Evolutionary conservation across 768 basidiomycete species (phyloP).

Genomic region (Auricularia auricula-judae): DNA sequence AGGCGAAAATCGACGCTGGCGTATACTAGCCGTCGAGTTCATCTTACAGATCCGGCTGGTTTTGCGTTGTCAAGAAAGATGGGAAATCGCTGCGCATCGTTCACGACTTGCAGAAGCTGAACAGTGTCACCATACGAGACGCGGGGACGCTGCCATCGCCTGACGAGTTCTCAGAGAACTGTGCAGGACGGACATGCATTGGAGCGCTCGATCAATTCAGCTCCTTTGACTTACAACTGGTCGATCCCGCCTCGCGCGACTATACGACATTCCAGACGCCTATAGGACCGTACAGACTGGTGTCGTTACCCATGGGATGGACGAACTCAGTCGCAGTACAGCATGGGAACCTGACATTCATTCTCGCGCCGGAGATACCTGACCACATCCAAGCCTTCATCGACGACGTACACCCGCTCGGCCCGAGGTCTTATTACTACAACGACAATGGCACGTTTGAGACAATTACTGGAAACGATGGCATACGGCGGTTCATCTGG

Average conservation of each 20-base stretch:
- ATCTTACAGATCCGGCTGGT: constrained; percentile 30
- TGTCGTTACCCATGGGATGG: constrained; percentile 29
- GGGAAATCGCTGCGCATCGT: constrained; percentile 24
- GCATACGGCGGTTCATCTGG: constrained; percentile 28
- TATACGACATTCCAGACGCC: constrained; percentile 32
- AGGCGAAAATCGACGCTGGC: constrained; percentile 25
- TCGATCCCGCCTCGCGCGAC: constrained; percentile 22
- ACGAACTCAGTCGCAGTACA: constrained; percentile 31
- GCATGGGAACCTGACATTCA: constrained; percentile 27
- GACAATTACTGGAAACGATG: constrained; percentile 24
- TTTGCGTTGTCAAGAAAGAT: constrained; percentile 15
- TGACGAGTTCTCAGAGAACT: constrained; percentile 23
- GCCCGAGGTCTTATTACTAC: constrained; percentile 22
- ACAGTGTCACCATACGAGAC: constrained; percentile 16
- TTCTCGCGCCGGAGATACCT: constrained; percentile 30
- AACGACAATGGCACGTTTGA: constrained; percentile 18
- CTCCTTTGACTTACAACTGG: constrained; percentile 24
- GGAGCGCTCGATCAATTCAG: constrained; percentile 14
- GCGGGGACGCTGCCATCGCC: constrained; percentile 23
- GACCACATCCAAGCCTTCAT: constrained; percentile 25
- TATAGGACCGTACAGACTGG: constrained; percentile 21
- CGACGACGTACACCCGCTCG: constrained; percentile 27
- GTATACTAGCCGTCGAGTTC: constrained; percentile 30
- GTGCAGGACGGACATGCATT: constrained; percentile 20
- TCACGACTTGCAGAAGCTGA: constrained; percentile 28